These are phyloP conservation scores for Tuber indicum DNA, from an alignment of 495 filamentous ascomycete genomes.

Conservation along the genomic window DNA sequence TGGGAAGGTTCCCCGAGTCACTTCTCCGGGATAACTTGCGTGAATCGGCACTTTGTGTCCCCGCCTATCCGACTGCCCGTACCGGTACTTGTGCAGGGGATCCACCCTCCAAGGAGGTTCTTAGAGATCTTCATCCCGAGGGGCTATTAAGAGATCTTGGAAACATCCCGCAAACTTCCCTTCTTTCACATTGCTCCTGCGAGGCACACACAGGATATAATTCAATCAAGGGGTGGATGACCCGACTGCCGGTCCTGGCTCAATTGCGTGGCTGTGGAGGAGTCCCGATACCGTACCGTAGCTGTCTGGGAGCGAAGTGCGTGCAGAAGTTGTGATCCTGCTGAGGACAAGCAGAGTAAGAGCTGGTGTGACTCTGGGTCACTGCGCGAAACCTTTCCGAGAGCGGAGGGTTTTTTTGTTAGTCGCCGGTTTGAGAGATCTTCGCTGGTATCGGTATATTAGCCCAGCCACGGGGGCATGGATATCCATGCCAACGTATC, in stretches of 20 bases:
- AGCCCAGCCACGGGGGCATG: not conserved
- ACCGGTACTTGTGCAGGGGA: not conserved
- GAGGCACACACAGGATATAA: not conserved
- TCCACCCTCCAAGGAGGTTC: not conserved
- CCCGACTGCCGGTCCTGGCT: not conserved
- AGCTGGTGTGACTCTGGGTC: not conserved
- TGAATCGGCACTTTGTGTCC: not conserved
- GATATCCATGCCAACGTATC: not conserved
- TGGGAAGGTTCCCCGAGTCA: not conserved
- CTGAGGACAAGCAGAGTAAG: not conserved
- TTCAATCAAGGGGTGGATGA: not conserved
- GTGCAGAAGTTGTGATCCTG: not conserved
- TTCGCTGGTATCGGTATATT: not conserved
- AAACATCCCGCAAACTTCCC: not conserved
- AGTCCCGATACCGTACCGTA: not conserved
- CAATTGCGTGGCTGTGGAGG: not conserved
- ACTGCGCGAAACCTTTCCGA: not conserved
- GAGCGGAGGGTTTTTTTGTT: too few relatives aligned
- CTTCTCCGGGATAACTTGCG: not conserved
- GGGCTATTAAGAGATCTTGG: not conserved
- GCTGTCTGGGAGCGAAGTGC: not conserved
- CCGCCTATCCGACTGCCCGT: not conserved
- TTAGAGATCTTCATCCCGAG: not conserved
- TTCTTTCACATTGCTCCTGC: not conserved
- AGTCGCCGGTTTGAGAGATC: not conserved